phyloP scores from a whole-genome alignment of 495 filamentous ascomycete species.

The Chaetomium cochliodes region DNA sequence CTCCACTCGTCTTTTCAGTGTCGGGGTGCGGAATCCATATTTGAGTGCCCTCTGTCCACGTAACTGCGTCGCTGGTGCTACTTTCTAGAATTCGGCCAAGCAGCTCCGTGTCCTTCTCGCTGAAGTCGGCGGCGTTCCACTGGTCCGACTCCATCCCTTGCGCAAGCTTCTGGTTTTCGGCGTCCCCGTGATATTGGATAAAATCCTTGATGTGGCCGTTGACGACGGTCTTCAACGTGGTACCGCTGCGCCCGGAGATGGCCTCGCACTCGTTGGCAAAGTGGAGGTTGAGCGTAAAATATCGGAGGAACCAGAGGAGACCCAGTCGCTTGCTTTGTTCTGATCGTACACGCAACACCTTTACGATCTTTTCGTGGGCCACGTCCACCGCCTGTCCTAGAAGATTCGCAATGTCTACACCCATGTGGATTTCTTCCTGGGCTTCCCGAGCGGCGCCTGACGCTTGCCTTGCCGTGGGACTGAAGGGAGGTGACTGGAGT shows the following conservation, averaged over 20 bases:
- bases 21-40: constrained; percentile 63
- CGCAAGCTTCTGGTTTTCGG: constrained; percentile 74
- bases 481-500: constrained; percentile 50
- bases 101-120: constrained; percentile 60
- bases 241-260: constrained; percentile 84
- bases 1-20: constrained; percentile 24
- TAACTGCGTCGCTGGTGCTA: constrained; percentile 74
- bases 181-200: constrained; percentile 69
- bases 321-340: constrained; percentile 74
- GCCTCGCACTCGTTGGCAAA: constrained; percentile 98
- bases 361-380: constrained; percentile 87
- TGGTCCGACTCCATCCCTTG: constrained; percentile 84
- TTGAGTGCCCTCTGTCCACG: constrained; percentile 68
- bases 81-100: constrained; percentile 69
- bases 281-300: constrained; percentile 88
- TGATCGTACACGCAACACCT: constrained; percentile 84
- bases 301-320: constrained; percentile 77
- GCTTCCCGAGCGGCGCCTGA: constrained; percentile 40
- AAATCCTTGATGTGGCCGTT: constrained; percentile 92
- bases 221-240: constrained; percentile 79
- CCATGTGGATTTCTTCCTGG: constrained; percentile 80
- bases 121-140: constrained; percentile 88
- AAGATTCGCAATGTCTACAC: constrained; percentile 90
- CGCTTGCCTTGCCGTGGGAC: constrained; percentile 41
- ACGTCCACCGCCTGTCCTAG: constrained; percentile 91